Conservation (phyloP, 2,329 filamentous ascomycete genomes). For the Coniochaeta sp. region DNA sequence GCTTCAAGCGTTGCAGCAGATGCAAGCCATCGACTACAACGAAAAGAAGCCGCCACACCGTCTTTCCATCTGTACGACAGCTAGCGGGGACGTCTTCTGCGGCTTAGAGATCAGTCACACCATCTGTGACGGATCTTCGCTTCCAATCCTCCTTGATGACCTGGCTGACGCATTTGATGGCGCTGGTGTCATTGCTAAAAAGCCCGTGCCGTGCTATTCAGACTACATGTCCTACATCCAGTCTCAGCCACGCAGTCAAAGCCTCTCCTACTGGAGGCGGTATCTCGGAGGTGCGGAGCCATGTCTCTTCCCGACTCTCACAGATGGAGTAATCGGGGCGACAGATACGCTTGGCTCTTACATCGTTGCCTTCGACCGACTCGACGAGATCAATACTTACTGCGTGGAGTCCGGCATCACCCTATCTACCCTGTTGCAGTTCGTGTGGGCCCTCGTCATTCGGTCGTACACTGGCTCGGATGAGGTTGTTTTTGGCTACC, state of each 20-base stretch:
- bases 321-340: conserved; percentile 4
- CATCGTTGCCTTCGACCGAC: conserved; percentile 8
- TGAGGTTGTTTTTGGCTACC: conserved; percentile 37
- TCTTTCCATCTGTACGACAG: conserved; percentile 10
- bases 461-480: neutral
- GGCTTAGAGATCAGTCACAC: conserved; percentile 27
- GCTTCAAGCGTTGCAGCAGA: conserved; percentile 1
- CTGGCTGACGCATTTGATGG: conserved; percentile 18
- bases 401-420: conserved; percentile 35
- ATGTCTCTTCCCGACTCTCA: conserved; percentile 19
- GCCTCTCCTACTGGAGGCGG: conserved; percentile 18
- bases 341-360: conserved; percentile 12
- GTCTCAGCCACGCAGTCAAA: conserved; percentile 11
- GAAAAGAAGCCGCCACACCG: conserved; percentile 13
- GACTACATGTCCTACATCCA: conserved; percentile 14
- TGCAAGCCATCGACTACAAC: conserved; percentile 9
- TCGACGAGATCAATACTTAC: conserved; percentile 20
- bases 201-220: conserved; percentile 10
- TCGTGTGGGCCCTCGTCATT: conserved; percentile 24
- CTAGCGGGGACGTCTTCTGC: conserved; percentile 10
- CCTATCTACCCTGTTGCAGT: conserved; percentile 40
- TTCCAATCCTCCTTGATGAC: conserved; percentile 20
- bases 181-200: neutral
- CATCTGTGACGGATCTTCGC: conserved; percentile 23
- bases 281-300: conserved; percentile 18